Evolutionary conservation across 768 basidiomycete species (phyloP).

Genomic region (Amanita molliuscula): DNA sequence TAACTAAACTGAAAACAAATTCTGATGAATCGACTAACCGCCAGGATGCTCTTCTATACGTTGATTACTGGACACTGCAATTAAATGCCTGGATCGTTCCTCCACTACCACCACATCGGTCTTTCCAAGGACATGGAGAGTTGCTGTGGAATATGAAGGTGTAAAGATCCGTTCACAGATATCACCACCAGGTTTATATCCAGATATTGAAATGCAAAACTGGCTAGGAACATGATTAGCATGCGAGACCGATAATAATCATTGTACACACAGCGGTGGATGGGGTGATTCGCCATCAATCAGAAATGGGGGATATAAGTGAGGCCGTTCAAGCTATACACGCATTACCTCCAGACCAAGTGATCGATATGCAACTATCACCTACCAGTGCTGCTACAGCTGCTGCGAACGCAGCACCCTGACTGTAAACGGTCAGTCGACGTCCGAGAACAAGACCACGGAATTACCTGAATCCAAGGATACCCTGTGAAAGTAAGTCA

Average conservation of each 20-base stretch:
- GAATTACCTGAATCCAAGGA: conserved; percentile 70
- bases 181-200: conserved; percentile 48
- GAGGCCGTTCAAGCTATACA: conserved; percentile 29
- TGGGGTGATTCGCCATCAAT: conserved; percentile 56
- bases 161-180: conserved; percentile 40
- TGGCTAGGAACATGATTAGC: conserved; percentile 25
- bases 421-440: conserved; percentile 27
- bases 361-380: conserved; percentile 6
- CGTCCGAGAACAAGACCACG: background rate
- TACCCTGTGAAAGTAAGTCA: conserved; percentile 36
- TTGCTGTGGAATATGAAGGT: conserved; percentile 52
- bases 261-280: conserved; percentile 54
- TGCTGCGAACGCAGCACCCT: conserved; percentile 71
- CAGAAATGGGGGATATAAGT: conserved; percentile 46
- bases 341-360: background rate
- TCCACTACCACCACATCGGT: conserved; percentile 66
- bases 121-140: conserved; percentile 69
- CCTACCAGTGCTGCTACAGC: conserved; percentile 60
- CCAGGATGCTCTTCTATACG: conserved; percentile 74
- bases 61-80: conserved; percentile 41
- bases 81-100: conserved; percentile 52
- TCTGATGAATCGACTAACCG: conserved; percentile 35
- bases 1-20: background rate
- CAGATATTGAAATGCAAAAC: conserved; percentile 70
- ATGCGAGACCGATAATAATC: background rate